Conservation (phyloP, 805 yeast genomes). For the Candida montana region DNA sequence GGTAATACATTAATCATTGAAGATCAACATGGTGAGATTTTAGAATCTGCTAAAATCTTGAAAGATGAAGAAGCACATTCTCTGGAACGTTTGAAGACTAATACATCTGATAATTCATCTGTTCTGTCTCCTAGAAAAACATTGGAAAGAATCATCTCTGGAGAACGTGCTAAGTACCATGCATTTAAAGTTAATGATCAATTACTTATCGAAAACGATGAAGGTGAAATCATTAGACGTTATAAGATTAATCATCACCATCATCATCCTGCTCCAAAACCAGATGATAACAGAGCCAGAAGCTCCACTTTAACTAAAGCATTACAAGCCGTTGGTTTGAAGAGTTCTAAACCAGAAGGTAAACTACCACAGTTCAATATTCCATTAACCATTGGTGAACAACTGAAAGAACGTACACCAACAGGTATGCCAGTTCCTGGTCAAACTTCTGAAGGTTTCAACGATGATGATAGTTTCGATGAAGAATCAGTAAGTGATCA, state of each 20-base stretch:
- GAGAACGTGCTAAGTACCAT: constrained; percentile 29
- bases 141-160: constrained; percentile 9
- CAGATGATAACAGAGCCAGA: constrained; percentile 20
- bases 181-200: constrained; percentile 80
- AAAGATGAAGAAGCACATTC: constrained; percentile 6
- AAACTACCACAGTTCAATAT: neutral
- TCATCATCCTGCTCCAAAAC: neutral
- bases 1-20: constrained; percentile 71
- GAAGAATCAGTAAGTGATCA: constrained; percentile 16
- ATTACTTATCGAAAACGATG: constrained; percentile 80
- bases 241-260: constrained; percentile 64
- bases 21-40: constrained; percentile 76
- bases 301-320: constrained; percentile 41
- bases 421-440: neutral
- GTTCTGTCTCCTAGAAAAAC: constrained; percentile 15
- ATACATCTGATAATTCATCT: constrained; percentile 20
- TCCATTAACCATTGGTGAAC: neutral
- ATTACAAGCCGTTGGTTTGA: constrained; percentile 50
- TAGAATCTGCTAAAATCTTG: constrained; percentile 46
- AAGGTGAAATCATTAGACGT: constrained; percentile 86
- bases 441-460: constrained; percentile 4
- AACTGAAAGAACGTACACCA: neutral
- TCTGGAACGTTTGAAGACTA: constrained; percentile 7
- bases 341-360: constrained; percentile 10
- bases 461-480: constrained; percentile 23